These are phyloP conservation scores for Colletotrichum sp. DNA, from an alignment of 2,329 filamentous ascomycete genomes.

Conservation along the genomic window DNA sequence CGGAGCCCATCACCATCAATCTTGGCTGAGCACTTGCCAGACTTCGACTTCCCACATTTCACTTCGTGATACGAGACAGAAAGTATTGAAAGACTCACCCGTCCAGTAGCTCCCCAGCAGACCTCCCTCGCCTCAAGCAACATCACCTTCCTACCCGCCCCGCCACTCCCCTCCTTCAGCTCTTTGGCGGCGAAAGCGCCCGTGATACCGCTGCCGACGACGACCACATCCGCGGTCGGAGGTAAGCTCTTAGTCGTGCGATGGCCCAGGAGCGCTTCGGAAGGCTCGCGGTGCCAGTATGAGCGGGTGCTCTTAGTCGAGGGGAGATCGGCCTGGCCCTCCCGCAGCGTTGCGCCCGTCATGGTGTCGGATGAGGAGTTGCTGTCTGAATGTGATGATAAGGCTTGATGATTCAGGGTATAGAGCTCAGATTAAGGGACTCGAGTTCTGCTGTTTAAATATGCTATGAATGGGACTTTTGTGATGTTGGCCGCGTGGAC, in stretches of 20 bases:
- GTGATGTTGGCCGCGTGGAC: not conserved
- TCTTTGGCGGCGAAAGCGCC: conserved; percentile 74
- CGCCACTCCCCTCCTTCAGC: conserved; percentile 50
- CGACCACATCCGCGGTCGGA: conserved; percentile 66
- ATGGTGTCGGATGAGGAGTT: conserved; percentile 25
- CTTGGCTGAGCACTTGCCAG: not conserved
- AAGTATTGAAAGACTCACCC: conserved; percentile 56
- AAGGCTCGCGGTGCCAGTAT: conserved; percentile 78
- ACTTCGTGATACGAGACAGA: not conserved
- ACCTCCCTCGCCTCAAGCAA: conserved; percentile 81
- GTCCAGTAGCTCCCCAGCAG: conserved; percentile 83
- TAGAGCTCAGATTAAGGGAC: not conserved
- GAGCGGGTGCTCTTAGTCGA: conserved; percentile 65
- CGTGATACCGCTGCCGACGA: conserved; percentile 79
- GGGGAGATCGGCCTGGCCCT: conserved; percentile 60
- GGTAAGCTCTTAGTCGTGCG: conserved; percentile 70
- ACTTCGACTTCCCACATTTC: not conserved
- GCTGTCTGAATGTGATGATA: not conserved
- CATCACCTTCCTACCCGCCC: conserved; percentile 58
- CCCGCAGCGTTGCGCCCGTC: conserved; percentile 31
- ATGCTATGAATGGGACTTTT: not conserved
- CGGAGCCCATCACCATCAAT: not conserved
- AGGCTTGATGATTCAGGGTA: not conserved
- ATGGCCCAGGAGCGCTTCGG: conserved; percentile 67
- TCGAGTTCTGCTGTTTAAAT: not conserved